Percentiles rank a stretch among this genome's conserved stretches.
These are phyloP conservation scores for Emydomyces testavorans DNA, from an alignment of 2,329 filamentous ascomycete genomes.

Conservation along the genomic window DNA sequence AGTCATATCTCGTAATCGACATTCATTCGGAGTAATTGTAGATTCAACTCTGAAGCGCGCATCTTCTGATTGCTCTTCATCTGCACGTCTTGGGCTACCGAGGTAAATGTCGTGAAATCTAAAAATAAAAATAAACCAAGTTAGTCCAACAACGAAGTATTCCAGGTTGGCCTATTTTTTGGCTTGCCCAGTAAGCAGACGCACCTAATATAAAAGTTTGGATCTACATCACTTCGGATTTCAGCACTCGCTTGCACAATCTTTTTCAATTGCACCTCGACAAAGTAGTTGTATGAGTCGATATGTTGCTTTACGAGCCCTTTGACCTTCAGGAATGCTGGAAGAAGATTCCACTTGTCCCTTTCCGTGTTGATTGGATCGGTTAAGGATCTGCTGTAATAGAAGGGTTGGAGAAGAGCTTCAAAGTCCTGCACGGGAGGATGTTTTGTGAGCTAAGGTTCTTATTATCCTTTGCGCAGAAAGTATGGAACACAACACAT, in stretches of 20 bases:
- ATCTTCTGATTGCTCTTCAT: slow-evolving; percentile 57
- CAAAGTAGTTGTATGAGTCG: slow-evolving; percentile 97
- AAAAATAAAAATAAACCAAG: not conserved
- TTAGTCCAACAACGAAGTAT: slow-evolving; percentile 5
- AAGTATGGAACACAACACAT: not conserved
- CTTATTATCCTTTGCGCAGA: not conserved
- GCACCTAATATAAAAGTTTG: slow-evolving; percentile 76
- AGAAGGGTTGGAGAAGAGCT: slow-evolving; percentile 56
- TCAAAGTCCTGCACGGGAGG: slow-evolving; percentile 39
- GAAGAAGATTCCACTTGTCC: slow-evolving; percentile 94
- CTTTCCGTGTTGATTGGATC: slow-evolving; percentile 58
- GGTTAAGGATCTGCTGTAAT: slow-evolving; percentile 55
- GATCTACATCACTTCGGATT: slow-evolving; percentile 84
- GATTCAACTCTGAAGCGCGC: slow-evolving; percentile 34
- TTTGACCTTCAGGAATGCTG: slow-evolving; percentile 97
- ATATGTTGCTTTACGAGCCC: slow-evolving; percentile 94
- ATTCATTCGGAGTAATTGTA: slow-evolving; percentile 82
- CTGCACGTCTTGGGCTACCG: slow-evolving; percentile 64
- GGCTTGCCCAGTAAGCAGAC: slow-evolving; percentile 2
- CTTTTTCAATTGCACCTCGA: slow-evolving; percentile 91
- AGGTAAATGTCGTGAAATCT: slow-evolving; percentile 79
- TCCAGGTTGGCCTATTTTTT: not conserved
- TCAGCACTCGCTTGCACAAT: slow-evolving; percentile 85
- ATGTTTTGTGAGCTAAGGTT: not conserved
- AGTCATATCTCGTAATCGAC: slow-evolving; percentile 91